Percentiles rank a stretch among this genome's conserved stretches.
Evolutionary conservation across 148 eudicot genomes (phyloP).

Genomic region (Vaccinium darrowii): DNA sequence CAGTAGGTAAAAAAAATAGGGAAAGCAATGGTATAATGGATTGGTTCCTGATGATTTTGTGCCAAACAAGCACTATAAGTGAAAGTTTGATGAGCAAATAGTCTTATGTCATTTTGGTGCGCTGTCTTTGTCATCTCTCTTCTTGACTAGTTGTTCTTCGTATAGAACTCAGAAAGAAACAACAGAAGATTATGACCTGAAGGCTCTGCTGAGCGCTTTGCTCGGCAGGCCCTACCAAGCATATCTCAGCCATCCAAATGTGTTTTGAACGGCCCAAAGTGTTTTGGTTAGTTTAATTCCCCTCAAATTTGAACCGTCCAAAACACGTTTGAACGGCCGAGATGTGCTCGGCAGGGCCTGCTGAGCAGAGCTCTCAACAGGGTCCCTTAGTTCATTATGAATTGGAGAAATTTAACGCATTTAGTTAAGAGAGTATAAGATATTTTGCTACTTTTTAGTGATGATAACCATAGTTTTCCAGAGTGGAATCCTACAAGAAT

Average conservation of each 20-base stretch:
- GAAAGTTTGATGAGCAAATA: not conserved
- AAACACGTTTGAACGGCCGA: too few relatives aligned
- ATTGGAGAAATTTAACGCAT: not conserved
- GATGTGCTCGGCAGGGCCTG: too few relatives aligned
- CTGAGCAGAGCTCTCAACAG: too few relatives aligned
- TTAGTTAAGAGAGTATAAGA: not conserved
- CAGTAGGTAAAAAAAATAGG: not conserved
- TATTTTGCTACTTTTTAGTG: not conserved
- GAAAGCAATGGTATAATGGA: not conserved
- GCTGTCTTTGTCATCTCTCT: not conserved
- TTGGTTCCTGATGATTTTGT: not conserved
- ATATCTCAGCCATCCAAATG: too few relatives aligned
- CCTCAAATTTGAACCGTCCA: too few relatives aligned
- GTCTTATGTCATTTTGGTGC: not conserved
- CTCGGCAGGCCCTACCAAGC: too few relatives aligned
- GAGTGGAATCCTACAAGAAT: slow-evolving; percentile 5
- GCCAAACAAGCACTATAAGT: not conserved
- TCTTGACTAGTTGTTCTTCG: not conserved
- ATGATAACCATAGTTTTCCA: not conserved
- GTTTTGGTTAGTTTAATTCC: too few relatives aligned
- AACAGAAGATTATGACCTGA: too few relatives aligned
- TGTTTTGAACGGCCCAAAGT: too few relatives aligned
- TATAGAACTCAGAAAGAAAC: not conserved
- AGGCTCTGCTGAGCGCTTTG: too few relatives aligned
- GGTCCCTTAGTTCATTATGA: too few relatives aligned